These are phyloP conservation scores for Petunia axillaris DNA, from an alignment of 257 asterid genomes.

Conservation along the genomic window DNA sequence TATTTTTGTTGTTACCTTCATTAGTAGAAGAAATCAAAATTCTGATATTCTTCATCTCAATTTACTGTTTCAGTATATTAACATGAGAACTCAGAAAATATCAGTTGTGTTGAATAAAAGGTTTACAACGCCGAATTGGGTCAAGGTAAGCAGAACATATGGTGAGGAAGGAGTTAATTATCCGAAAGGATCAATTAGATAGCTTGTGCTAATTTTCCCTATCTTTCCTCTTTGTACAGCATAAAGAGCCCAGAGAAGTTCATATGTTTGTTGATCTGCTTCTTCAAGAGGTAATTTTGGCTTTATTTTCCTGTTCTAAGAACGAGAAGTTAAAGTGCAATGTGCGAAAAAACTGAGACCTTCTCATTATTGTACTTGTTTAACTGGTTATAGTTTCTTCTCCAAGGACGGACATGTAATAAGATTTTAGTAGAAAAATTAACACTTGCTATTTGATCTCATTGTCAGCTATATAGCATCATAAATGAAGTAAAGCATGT, in stretches of 20 bases:
- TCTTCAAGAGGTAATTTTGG: conserved; percentile 72
- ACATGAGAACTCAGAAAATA: conserved; percentile 78
- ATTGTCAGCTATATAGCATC: conserved; percentile 61
- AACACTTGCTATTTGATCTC: conserved; percentile 34
- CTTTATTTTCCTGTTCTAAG: conserved; percentile 24
- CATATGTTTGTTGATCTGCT: conserved; percentile 97
- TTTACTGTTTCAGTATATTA: conserved; percentile 71
- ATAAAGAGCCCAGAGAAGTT: conserved; percentile 98
- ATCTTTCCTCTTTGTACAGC: conserved; percentile 49
- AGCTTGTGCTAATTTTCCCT: conserved; percentile 24
- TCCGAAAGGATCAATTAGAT: background rate
- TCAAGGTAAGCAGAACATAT: conserved; percentile 60
- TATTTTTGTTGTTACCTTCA: background rate
- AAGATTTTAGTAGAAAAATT: conserved; percentile 17
- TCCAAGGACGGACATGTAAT: background rate
- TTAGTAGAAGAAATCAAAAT: conserved; percentile 11
- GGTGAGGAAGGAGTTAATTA: conserved; percentile 10
- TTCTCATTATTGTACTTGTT: background rate
- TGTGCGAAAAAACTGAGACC: background rate
- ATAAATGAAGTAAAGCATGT: conserved; percentile 68
- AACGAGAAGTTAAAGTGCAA: background rate
- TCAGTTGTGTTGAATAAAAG: conserved; percentile 81
- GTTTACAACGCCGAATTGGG: conserved; percentile 94
- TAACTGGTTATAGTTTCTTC: background rate
- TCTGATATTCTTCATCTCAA: conserved; percentile 16